These are phyloP conservation scores for Kockiozyma suomiensis DNA, from an alignment of 805 yeast species.

Conservation along the genomic window DNA sequence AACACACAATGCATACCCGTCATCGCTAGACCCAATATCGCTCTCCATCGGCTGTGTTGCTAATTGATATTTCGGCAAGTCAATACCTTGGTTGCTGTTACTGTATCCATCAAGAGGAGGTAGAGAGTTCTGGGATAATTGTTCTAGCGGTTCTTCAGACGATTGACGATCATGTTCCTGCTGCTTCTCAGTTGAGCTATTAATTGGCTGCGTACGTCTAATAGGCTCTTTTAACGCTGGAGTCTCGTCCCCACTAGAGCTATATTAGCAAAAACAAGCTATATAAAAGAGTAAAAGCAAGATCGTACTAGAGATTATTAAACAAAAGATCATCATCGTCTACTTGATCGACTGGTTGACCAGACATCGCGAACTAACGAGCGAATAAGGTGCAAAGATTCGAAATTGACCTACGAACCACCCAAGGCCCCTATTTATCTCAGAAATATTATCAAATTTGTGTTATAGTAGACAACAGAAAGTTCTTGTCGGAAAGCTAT, in stretches of 20 bases:
- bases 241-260: background rate
- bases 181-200: background rate
- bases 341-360: background rate
- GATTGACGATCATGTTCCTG: background rate
- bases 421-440: no score
- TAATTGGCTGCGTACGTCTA: background rate
- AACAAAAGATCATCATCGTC: slow-evolving; percentile 88
- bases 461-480: no score
- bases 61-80: no score
- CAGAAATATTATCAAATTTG: no score
- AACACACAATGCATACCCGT: slow-evolving; percentile 36
- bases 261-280: background rate
- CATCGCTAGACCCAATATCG: slow-evolving; percentile 22
- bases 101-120: background rate
- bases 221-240: background rate
- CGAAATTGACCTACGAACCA: no score
- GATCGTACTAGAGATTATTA: slow-evolving; percentile 81
- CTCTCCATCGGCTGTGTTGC: slow-evolving; percentile 1
- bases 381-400: no score
- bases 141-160: background rate
- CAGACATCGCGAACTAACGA: background rate
- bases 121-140: background rate
- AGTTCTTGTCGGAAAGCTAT: no score
- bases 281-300: slow-evolving; percentile 29
- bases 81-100: no score